Percentiles rank a stretch among this genome's conserved stretches.
Conservation (phyloP, 805 yeast species). For the Pichia rugopelliculosa region DNA sequence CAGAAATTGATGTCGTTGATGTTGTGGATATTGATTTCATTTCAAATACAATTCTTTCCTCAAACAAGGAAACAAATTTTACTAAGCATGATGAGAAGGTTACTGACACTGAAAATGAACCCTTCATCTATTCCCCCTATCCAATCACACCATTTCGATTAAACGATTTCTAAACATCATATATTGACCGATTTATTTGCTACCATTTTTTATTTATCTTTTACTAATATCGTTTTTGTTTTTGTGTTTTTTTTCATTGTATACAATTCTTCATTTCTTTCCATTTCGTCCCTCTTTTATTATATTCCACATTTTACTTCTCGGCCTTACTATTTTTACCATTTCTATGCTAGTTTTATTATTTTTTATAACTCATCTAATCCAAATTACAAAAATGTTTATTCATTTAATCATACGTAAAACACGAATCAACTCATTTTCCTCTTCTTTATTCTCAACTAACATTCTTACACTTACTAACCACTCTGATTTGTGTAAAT, state of each 20-base stretch:
- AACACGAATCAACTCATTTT: conserved; percentile 22
- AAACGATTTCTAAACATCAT: too few relatives aligned
- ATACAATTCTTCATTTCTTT: too few relatives aligned
- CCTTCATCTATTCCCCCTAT: neutral
- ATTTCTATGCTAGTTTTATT: too few relatives aligned
- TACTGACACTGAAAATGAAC: neutral
- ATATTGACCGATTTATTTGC: neutral
- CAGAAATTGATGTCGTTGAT: neutral
- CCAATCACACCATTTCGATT: neutral
- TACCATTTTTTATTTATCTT: neutral
- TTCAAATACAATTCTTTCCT: neutral
- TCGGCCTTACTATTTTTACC: neutral
- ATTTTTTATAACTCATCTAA: too few relatives aligned
- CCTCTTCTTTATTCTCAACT: conserved; percentile 13
- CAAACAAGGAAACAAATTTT: neutral
- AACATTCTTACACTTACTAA: conserved; percentile 22
- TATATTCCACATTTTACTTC: neutral
- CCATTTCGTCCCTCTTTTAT: neutral
- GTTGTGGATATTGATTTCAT: neutral
- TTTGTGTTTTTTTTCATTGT: neutral
- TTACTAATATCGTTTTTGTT: neutral
- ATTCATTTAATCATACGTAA: conserved; percentile 1
- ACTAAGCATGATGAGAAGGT: neutral
- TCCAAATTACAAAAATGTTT: neutral
- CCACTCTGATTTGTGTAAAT: conserved; percentile 25